Evolutionary conservation across 176 grass and related monocot genomes (phyloP), one percentile per base, ranked within the genome.

Genomic region (Bromus sterilis): DNA sequence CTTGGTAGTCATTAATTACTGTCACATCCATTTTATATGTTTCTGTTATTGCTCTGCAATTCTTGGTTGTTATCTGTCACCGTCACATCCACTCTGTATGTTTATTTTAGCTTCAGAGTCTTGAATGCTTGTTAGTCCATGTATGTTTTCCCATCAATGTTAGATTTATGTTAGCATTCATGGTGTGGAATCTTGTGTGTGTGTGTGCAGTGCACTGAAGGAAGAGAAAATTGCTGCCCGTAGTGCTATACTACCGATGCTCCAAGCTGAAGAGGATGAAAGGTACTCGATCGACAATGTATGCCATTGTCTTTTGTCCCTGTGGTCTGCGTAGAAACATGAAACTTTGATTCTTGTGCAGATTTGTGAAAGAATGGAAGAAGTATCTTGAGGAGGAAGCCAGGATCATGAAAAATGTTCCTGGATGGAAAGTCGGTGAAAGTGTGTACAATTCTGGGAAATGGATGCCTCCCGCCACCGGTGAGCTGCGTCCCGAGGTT

Each of bases 191-290:
- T 66, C 65, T 5, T 74, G 25, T 70, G 10, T 89, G 4, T 74
- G 25, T 70, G 10, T 89, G 4, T 85, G 44, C 49, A 99, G 96
- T 40, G 91, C 70, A 11, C 85, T 95, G 20, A 99, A 99, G 78
- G 96, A 99, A 88, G 96, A 99, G 80, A 99, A 99, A 85, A 92
- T 95, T 59, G 93, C 96, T 81, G 96, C 96, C 6, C 96, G 96
- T 9, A 91, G 91, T 70, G 91, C 96, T 21, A 85, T 99, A 82
- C 67, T 99, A 34, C 93, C 96, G 4, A 88, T 99, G 69, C 91
- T 99, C 83, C 96, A 99, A 93, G 96, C 93, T 75, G 93, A 99
- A 93, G 96, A 99, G 80, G 96, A 99, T 85, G 96, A 99, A 86
- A 93, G 96, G 96, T 93, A 51, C 49, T 62, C 15, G 40, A 21